A percentile compares a stretch with the other conserved stretches of the same genome.
These are phyloP conservation scores for Boletus sp. DNA, from an alignment of 1,284 basidiomycete species.

Conservation along the genomic window DNA sequence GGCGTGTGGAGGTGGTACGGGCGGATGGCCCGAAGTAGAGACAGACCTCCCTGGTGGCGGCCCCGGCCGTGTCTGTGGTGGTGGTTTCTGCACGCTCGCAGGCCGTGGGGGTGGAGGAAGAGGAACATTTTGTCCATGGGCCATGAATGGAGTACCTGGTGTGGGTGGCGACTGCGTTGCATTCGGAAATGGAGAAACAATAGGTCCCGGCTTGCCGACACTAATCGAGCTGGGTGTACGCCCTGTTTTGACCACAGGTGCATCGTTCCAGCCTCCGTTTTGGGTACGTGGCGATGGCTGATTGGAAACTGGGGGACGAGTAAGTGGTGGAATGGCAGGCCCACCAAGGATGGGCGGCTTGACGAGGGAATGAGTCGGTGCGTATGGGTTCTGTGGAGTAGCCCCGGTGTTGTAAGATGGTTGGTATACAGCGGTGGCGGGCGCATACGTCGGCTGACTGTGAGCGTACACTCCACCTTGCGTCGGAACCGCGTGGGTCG, in stretches of 20 bases:
- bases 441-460: background rate
- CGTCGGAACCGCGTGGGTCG: slow-evolving; percentile 11
- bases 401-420: slow-evolving; percentile 34
- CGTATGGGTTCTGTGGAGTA: slow-evolving; percentile 37
- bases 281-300: slow-evolving; percentile 52
- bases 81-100: slow-evolving; percentile 51
- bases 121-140: slow-evolving; percentile 38
- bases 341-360: slow-evolving; percentile 17
- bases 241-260: slow-evolving; percentile 49
- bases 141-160: slow-evolving; percentile 41
- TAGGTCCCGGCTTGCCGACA: slow-evolving; percentile 59
- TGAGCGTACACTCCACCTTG: slow-evolving; percentile 15
- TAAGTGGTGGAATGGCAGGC: slow-evolving; percentile 22
- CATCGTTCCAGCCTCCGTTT: slow-evolving; percentile 90
- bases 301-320: slow-evolving; percentile 24
- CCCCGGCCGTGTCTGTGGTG: slow-evolving; percentile 22
- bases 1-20: slow-evolving; percentile 35
- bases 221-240: slow-evolving; percentile 52
- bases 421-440: slow-evolving; percentile 4
- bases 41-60: slow-evolving; percentile 37
- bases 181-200: slow-evolving; percentile 89
- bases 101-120: slow-evolving; percentile 62
- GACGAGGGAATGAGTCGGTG: slow-evolving; percentile 9
- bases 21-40: slow-evolving; percentile 39
- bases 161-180: slow-evolving; percentile 47